Evolutionary conservation across 345 rosid species (phyloP).

Genomic region (Euphorbia pulcherrima): DNA sequence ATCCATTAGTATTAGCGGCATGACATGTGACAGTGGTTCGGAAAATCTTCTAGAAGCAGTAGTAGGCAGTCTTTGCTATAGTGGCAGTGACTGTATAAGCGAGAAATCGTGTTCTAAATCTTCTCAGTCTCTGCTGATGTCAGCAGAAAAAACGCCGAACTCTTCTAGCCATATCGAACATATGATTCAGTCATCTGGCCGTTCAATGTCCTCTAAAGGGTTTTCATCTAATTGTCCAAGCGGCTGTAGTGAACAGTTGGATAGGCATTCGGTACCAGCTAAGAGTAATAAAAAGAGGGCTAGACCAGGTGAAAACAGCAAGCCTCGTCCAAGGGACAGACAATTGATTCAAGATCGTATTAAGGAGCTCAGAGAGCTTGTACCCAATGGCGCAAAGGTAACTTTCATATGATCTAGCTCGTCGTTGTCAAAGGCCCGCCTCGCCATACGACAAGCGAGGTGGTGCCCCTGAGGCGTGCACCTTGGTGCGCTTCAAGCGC

Average conservation of each 20-base stretch:
- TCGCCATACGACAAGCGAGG: no score
- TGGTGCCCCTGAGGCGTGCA: no score
- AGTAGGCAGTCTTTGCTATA: conserved; percentile 62
- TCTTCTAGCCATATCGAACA: conserved; percentile 43
- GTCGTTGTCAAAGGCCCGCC: no score
- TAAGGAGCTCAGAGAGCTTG: conserved; percentile 94
- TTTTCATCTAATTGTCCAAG: conserved; percentile 69
- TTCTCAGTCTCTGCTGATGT: conserved; percentile 46
- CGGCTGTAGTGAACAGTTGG: conserved; percentile 60
- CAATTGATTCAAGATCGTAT: conserved; percentile 96
- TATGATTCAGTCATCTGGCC: conserved; percentile 39
- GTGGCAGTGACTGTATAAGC: conserved; percentile 43
- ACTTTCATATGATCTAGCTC: conserved; percentile 23
- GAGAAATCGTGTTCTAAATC: conserved; percentile 52
- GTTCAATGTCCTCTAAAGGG: conserved; percentile 57
- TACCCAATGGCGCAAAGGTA: conserved; percentile 96
- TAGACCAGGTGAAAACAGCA: conserved; percentile 76
- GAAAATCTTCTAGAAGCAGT: conserved; percentile 92
- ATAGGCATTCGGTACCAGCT: conserved; percentile 51
- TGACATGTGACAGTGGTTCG: conserved; percentile 47
- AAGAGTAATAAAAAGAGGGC: conserved; percentile 73
- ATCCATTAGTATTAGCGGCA: conserved; percentile 51
- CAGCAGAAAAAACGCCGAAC: conserved; percentile 44
- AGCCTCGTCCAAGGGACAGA: conserved; percentile 97
- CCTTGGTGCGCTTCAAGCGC: no score